Conservation (phyloP, 495 filamentous ascomycete genomes). For the Aspergillus taichungensis region DNA sequence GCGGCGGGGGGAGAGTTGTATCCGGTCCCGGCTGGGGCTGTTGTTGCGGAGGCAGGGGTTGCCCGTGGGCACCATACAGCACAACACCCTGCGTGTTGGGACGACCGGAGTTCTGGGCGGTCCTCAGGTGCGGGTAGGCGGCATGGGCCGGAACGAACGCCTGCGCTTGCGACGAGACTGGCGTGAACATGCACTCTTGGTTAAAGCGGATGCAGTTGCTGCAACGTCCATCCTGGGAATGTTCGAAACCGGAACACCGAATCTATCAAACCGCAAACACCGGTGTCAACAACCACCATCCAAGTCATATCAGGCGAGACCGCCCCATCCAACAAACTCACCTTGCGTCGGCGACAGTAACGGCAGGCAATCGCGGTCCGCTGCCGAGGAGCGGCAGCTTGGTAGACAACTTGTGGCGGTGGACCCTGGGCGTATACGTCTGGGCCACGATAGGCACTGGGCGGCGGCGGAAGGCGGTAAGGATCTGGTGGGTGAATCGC, state of each 20-base stretch:
- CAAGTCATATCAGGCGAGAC: background rate
- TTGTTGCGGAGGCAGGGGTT: constrained; percentile 54
- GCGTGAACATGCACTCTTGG: constrained; percentile 81
- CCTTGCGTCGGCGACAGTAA: constrained; percentile 76
- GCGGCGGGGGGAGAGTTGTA: constrained; percentile 41
- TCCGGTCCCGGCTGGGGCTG: constrained; percentile 38
- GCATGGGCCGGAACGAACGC: constrained; percentile 77
- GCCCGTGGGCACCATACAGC: constrained; percentile 70
- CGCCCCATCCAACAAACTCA: constrained; percentile 26
- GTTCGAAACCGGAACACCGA: constrained; percentile 76
- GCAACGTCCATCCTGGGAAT: constrained; percentile 67
- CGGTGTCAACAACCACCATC: constrained; percentile 6
- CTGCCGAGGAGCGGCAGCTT: constrained; percentile 66
- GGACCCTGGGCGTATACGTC: constrained; percentile 39
- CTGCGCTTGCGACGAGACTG: constrained; percentile 73
- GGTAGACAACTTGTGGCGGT: constrained; percentile 44
- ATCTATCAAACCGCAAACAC: constrained; percentile 43
- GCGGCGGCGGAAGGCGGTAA: constrained; percentile 34
- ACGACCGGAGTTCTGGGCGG: constrained; percentile 34
- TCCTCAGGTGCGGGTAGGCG: constrained; percentile 53
- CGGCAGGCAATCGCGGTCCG: constrained; percentile 78
- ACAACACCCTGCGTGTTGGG: constrained; percentile 31
- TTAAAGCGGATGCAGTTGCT: constrained; percentile 73
- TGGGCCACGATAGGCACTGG: constrained; percentile 31
- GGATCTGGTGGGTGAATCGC: constrained; percentile 34